Percentiles rank a stretch among this genome's conserved stretches.
These are phyloP conservation scores for Solanum etuberosum DNA, from an alignment of 257 asterid genomes.

Conservation along the genomic window DNA sequence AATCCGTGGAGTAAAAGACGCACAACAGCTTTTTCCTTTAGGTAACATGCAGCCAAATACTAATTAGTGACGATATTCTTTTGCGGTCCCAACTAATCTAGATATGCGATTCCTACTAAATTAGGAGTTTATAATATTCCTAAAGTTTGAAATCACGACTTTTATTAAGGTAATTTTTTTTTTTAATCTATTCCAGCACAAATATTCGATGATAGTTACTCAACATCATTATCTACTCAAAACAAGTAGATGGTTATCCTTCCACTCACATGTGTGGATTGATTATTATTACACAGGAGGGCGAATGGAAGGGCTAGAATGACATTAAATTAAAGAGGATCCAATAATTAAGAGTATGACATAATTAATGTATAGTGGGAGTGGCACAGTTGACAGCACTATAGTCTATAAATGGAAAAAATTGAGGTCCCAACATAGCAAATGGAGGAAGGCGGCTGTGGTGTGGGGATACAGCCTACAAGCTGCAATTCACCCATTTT, in stretches of 20 bases:
- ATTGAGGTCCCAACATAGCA: background rate
- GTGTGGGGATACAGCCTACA: background rate
- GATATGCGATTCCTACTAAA: background rate
- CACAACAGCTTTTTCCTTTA: background rate
- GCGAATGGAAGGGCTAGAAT: background rate
- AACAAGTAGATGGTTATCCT: no score
- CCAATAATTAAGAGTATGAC: background rate
- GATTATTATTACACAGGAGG: background rate
- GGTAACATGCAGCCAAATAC: background rate
- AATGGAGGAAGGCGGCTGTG: slow-evolving; percentile 1
- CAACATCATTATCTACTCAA: background rate
- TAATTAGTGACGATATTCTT: background rate
- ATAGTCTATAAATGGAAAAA: background rate
- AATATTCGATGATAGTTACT: no score
- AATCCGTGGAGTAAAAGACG: background rate
- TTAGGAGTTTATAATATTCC: no score
- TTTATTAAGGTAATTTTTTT: no score
- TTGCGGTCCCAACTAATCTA: background rate
- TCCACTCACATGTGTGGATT: no score
- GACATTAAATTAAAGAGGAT: background rate
- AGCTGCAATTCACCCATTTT: background rate
- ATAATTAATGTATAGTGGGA: background rate
- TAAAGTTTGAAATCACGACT: background rate
- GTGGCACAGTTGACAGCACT: background rate
- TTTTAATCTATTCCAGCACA: no score